phyloP scores from a whole-genome alignment of 2,329 filamentous ascomycete genomes.

The Pseudophaeomoniella oleicola region DNA sequence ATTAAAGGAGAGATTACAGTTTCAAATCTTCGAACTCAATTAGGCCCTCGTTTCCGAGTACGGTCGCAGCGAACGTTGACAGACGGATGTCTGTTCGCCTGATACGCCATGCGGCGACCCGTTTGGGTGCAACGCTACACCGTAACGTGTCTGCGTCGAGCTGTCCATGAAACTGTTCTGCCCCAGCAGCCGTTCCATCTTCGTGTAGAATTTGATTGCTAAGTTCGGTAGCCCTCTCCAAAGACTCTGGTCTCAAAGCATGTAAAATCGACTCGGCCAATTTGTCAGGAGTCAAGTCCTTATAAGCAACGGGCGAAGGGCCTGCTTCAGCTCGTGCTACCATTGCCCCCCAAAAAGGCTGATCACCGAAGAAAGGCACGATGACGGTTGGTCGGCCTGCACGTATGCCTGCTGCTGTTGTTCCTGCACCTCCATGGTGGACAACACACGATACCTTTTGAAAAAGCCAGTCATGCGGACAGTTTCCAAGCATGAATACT shows the following conservation, averaged over 20 bases:
- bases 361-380: slow-evolving; percentile 77
- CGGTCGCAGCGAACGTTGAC: slow-evolving; percentile 58
- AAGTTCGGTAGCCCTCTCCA: slow-evolving; percentile 40
- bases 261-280: slow-evolving; percentile 49
- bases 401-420: slow-evolving; percentile 73
- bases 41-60: slow-evolving; percentile 49
- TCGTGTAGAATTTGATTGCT: slow-evolving; percentile 54
- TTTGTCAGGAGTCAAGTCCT: slow-evolving; percentile 50
- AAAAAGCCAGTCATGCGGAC: slow-evolving; percentile 83
- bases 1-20: slow-evolving; percentile 35
- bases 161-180: slow-evolving; percentile 56
- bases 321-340: slow-evolving; percentile 58
- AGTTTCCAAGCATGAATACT: slow-evolving; percentile 72
- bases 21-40: slow-evolving; percentile 59
- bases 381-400: slow-evolving; percentile 68
- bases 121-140: slow-evolving; percentile 53
- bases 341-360: slow-evolving; percentile 73
- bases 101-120: slow-evolving; percentile 61
- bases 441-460: slow-evolving; percentile 67
- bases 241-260: slow-evolving; percentile 45
- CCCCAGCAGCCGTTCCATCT: slow-evolving; percentile 46
- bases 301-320: slow-evolving; percentile 54
- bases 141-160: slow-evolving; percentile 51
- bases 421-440: slow-evolving; percentile 79
- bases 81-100: slow-evolving; percentile 52